Base-by-base conservation (phyloP, 306 rosid species). In the Hippophae tibetana region DNA sequence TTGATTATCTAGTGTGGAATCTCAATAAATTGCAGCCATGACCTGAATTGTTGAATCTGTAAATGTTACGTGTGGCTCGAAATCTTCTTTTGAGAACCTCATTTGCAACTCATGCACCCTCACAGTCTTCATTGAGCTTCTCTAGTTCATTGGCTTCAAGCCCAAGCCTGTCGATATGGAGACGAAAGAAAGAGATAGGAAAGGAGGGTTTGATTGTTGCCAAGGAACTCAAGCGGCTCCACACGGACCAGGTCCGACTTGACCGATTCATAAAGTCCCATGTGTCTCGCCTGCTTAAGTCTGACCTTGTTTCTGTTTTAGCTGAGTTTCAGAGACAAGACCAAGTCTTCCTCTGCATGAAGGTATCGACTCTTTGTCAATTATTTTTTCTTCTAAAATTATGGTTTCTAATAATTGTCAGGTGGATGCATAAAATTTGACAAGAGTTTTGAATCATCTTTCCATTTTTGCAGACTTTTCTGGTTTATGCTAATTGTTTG, bases 161-260 rank as follows among this genome's bases (percentile, higher is more conserved):
- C 47, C 90, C 96, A n/a, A 87, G 98, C 77, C 69, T 90, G 14
- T 90, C 96, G 3, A 81, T 90, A 74, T 90, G 98, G 98, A 72
- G 98, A 75, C 80, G 95, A 64, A 90, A 69, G 81, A 90, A 90
- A 73, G 97, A 90, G 80, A 74, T 90, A 76, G 85, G 96, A 27
- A 90, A 90, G 63, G 98, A 90, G 78, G 96, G 92, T 46, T 72
- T 87, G 58, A 54, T 85, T 12, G 69, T 57, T 0, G 90, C 92
- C 59, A 87, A 90, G 77, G 97, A 79, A 71, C 89, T 88, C 41
- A 88, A 88, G 70, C 68, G 96, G 60, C 76, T 82, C 58, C 76
- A 45, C 23, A 72, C 86, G 27, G 14, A 85, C 23, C 76, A 84
- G 8, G 48, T 80, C 44, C 85, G 86, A 8, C 79, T 88, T 14